Evolutionary conservation across 2,329 filamentous ascomycete genomes (phyloP), one percentile per base, ranked within the genome.

Genomic region (Cordyceps fumosorosea): DNA sequence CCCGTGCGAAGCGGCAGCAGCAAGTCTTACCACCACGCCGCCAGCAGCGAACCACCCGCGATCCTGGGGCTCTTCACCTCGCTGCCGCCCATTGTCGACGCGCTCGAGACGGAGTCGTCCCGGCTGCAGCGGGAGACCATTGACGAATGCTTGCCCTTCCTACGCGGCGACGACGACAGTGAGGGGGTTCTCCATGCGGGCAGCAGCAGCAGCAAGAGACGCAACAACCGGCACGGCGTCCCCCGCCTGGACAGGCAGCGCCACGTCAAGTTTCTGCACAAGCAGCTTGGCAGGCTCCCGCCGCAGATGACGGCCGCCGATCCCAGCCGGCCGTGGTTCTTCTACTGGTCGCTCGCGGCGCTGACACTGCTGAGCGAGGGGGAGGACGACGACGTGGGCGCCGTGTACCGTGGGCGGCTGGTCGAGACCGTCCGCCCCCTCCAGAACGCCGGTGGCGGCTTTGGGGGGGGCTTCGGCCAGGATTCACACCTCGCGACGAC

Each of bases 381-480:
- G 54, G 85, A 92, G 71, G 90, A 96, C 72, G 79, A 84, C 72
- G 29, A 29, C 29, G 79, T 84, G 54, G 75, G 75, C 37, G 75
- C 85, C 45, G 34, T 14, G 34, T 93, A 91, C 74, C 84, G 88
- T 62, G 78, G 89, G 66, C 81, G 83, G 76, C 84, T 93, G 63
- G 78, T 90, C 56, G 83, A 86, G 64, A 97, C 93, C 7, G 87
- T 95, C 56, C 82, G 81, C 54, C 85, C 90, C 51, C 87, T 93
- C 76, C 95, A 98, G 76, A 96, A 97, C 74, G 74, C 80, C 24
- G 81, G 81, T 18, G 95, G 95, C 56, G 95, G 95, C 2, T 96
- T 96, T 73, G 95, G 92, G 58, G 95, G 93, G 65, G 93, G 95
- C n/a, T 89, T 92, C 73, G 92, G 93, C 32, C 95, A 98, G 72